Conservation (phyloP, 208 protist genomes). For the Spongospora subterranea region DNA sequence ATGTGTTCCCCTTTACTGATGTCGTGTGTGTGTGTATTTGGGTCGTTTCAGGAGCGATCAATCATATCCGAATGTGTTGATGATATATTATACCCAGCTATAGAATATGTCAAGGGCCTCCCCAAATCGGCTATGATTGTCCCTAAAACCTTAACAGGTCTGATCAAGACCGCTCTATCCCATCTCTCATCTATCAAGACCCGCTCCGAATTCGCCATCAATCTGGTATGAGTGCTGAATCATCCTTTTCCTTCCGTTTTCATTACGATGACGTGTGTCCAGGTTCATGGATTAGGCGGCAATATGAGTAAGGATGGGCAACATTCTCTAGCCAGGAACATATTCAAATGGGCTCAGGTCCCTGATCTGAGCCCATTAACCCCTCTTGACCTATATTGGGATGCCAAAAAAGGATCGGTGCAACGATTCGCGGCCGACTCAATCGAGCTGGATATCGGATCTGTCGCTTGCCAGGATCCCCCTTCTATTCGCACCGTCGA, state of each 20-base stretch:
- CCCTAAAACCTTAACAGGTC: slow-evolving; percentile 68
- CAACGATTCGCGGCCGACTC: neutral
- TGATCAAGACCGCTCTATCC: slow-evolving; percentile 88
- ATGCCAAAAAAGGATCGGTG: neutral
- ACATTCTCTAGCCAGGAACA: slow-evolving; percentile 84
- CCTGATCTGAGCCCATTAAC: slow-evolving; percentile 75
- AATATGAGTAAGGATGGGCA: slow-evolving; percentile 83
- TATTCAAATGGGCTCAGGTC: slow-evolving; percentile 85
- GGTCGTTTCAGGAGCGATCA: neutral
- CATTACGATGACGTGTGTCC: too few species aligned
- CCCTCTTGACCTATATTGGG: neutral
- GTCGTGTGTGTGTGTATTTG: slow-evolving; percentile 8
- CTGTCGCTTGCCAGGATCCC: too few species aligned
- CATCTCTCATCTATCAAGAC: slow-evolving; percentile 81
- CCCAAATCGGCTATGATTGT: too few species aligned
- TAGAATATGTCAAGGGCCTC: too few species aligned
- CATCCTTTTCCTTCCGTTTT: too few species aligned
- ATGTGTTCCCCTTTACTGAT: too few species aligned
- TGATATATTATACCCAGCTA: neutral
- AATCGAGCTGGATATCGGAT: slow-evolving; percentile 49
- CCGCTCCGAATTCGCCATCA: slow-evolving; percentile 86
- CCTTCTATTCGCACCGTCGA: slow-evolving; percentile 85
- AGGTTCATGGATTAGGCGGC: slow-evolving; percentile 91
- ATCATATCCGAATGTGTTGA: neutral
- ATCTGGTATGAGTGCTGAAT: too few species aligned